Evolutionary conservation across 2,329 filamentous ascomycete genomes (phyloP), one percentile per base, ranked within the genome.

Genomic region (Acarospora socialis): DNA sequence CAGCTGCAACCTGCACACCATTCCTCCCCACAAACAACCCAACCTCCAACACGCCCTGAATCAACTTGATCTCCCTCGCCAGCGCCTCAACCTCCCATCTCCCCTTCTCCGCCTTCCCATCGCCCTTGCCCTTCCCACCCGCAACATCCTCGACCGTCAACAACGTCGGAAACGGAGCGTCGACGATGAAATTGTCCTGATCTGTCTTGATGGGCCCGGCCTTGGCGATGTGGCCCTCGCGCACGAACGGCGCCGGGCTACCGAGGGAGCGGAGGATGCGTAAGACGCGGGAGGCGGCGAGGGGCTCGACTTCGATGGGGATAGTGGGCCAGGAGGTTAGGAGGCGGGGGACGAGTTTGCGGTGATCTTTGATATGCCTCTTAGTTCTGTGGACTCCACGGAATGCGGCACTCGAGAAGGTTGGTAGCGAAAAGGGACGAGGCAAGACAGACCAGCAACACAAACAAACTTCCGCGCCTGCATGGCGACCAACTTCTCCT

Each of bases 401-500:
- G 22, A 19, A 22, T 31, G 30, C 26, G 28, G 3, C 30, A 12
- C 7, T 18, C 14, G 9, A 33, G 16, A 5, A 4, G 21, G 19
- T 15, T 19, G 5, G 5, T 14, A 4, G 28, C 21, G 16, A 26
- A 21, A 31, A 24, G 13, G 28, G 21, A 28, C 12, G 27, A 15
- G 20, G 14, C 17, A 28, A 19, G 3, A 56, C 67, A 48, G 57
- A 81, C 77, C 78, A 35, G 82, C 83, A 36, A 92, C 82, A 47
- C 81, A 87, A 40, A 94, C 68, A 49, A 94, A 93, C 51, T 81
- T 81, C 56, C 74, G 80, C 3, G 83, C 78, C 30, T 79, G 72
- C 38, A 82, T 73, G 4, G 86, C 86, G 4, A 98, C 86, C 21
- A 98, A 66, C 64, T 98, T 98, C 61, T 98, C 90, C 57, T 95